phyloP scores from a whole-genome alignment of 2,329 filamentous ascomycete genomes.

The Cladophialophora yegresii region DNA sequence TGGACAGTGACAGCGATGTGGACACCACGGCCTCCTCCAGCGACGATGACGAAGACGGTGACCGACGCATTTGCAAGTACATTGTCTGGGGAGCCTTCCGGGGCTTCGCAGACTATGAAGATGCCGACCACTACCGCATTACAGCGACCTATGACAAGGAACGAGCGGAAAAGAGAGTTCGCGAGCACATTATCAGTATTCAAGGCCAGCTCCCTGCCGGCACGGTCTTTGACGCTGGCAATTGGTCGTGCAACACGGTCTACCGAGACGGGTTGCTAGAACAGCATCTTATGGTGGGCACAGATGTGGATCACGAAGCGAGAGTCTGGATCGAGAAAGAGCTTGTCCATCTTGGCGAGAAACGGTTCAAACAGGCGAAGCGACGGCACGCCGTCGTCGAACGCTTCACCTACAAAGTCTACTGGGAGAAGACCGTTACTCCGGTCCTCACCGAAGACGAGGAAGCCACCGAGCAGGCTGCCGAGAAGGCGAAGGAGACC shows the following conservation, averaged over 20 bases:
- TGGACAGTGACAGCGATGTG: constrained; percentile 14
- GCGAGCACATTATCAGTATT: constrained; percentile 15
- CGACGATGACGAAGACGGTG: constrained; percentile 13
- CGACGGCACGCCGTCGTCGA: constrained; percentile 9
- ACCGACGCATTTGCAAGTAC: constrained; percentile 25
- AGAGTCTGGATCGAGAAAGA: constrained; percentile 32
- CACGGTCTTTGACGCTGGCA: constrained; percentile 10
- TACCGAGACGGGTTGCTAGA: constrained; percentile 23
- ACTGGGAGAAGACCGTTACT: constrained; percentile 30
- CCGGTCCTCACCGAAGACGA: constrained; percentile 7
- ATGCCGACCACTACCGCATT: constrained; percentile 23
- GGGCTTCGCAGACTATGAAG: constrained; percentile 23
- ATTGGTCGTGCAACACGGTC: constrained; percentile 8
- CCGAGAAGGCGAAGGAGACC: not conserved
- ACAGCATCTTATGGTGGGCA: constrained; percentile 27
- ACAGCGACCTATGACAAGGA: constrained; percentile 18
- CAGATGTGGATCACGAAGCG: constrained; percentile 18
- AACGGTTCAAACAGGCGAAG: constrained; percentile 25
- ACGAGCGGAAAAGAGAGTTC: constrained; percentile 18
- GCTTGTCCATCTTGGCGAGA: constrained; percentile 19
- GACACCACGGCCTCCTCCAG: constrained; percentile 2
- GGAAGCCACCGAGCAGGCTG: not conserved
- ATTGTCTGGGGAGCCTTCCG: constrained; percentile 21
- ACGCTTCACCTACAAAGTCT: constrained; percentile 23
- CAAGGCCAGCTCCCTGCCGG: not conserved